These are phyloP conservation scores for Boeremia exigua DNA, from an alignment of 2,329 filamentous ascomycete species.

Conservation along the genomic window DNA sequence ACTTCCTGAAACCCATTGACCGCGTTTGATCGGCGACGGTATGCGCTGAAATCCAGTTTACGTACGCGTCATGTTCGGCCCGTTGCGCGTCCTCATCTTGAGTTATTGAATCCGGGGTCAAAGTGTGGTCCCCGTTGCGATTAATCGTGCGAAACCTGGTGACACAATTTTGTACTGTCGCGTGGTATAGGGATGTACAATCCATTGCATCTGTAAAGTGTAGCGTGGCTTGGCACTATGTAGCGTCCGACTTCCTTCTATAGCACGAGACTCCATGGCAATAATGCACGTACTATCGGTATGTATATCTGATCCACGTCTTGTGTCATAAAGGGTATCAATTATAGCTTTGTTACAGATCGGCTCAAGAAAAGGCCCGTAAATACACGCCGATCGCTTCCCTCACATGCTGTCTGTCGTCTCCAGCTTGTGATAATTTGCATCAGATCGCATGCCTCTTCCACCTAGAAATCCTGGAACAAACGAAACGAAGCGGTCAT, in stretches of 20 bases:
- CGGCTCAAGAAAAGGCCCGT: neutral
- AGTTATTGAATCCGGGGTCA: neutral
- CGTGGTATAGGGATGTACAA: too few species aligned
- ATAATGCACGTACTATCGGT: too few species aligned
- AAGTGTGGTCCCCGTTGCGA: neutral
- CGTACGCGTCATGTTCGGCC: constrained; percentile 15
- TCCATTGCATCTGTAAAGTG: too few species aligned
- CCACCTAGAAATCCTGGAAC: neutral
- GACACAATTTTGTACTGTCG: too few species aligned
- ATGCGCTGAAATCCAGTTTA: constrained; percentile 6
- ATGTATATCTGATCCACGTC: too few species aligned
- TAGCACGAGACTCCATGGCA: too few species aligned
- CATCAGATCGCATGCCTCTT: neutral
- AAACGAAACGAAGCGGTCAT: neutral
- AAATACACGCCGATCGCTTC: neutral
- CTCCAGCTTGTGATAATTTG: constrained; percentile 7
- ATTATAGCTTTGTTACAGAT: neutral
- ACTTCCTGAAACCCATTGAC: constrained; percentile 16
- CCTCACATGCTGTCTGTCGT: constrained; percentile 5
- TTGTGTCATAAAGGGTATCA: neutral
- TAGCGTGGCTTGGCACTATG: too few species aligned
- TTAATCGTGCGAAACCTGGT: too few species aligned
- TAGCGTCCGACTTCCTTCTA: too few species aligned
- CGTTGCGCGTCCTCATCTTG: constrained; percentile 4
- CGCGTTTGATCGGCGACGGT: constrained; percentile 12